Evolutionary conservation across 2,329 filamentous ascomycete genomes (phyloP).

Genomic region (Massarina eburnea): DNA sequence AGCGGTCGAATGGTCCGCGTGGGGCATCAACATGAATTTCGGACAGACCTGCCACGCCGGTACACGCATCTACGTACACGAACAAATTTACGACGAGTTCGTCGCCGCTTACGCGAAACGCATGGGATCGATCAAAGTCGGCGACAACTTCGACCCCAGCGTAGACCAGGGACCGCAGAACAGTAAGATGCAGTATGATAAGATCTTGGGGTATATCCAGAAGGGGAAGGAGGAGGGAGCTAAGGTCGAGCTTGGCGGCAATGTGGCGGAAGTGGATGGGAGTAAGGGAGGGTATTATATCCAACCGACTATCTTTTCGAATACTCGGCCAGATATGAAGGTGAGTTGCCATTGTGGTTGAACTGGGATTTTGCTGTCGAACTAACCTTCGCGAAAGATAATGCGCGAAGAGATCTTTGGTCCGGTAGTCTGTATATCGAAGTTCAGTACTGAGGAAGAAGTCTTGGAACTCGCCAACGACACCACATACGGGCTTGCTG

Average conservation of each 20-base stretch:
- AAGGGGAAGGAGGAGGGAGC: constrained; percentile 51
- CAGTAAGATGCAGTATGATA: constrained; percentile 48
- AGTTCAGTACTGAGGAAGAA: constrained; percentile 58
- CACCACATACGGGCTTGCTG: constrained; percentile 51
- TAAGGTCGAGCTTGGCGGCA: constrained; percentile 52
- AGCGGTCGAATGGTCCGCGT: constrained; percentile 65
- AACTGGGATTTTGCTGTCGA: no score
- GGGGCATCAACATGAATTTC: constrained; percentile 57
- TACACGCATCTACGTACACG: constrained; percentile 56
- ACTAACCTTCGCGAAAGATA: no score
- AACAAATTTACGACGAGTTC: constrained; percentile 62
- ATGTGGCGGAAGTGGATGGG: constrained; percentile 42
- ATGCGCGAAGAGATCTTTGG: constrained; percentile 61
- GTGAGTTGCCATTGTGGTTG: no score
- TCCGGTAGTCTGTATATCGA: constrained; percentile 63
- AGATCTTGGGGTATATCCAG: constrained; percentile 47
- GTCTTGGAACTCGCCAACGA: constrained; percentile 49
- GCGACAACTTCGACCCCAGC: constrained; percentile 49
- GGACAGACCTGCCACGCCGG: constrained; percentile 61
- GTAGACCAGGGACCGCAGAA: constrained; percentile 51
- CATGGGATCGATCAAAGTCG: constrained; percentile 58
- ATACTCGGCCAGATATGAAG: constrained; percentile 55
- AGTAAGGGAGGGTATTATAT: constrained; percentile 59
- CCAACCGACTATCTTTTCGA: constrained; percentile 58
- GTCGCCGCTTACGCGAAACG: constrained; percentile 57